Base-by-base conservation (phyloP, 2,329 filamentous ascomycete species). In the Fusarium clavum region DNA sequence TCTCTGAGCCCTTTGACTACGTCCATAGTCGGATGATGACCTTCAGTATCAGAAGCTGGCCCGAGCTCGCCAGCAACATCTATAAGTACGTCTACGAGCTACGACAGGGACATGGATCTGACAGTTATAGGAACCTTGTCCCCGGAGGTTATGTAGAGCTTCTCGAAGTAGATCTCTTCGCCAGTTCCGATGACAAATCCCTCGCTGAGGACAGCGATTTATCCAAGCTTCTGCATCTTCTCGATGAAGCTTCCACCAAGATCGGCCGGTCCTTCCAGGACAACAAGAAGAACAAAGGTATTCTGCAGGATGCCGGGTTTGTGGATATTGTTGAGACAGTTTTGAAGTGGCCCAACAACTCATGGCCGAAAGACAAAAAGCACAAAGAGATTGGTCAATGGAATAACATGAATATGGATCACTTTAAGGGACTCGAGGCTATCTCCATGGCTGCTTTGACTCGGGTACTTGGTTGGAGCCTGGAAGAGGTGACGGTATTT, bases 11-110 rank as follows among this genome's bases (percentile, higher is more conserved):
- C 2, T 73, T 73, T n/a, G 68, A 73, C 38, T 73, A 73, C 12
- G 24, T 73, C 27, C 68, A 73, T 18, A 73, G 71, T 11, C 56
- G 70, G 1, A 60, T 73, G 58, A 72, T 73, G 70, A 72, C 64
- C 0, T 73, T 65, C 8, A 72, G 68, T 3, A 64, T 73, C 25
- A 69, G 58, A 22, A 64, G 67, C 1, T 73, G 71, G 70, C 59
- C 65, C 0, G 60, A 52, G 2, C 62, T 67, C 10, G 41, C 43
- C 0, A 32, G 34, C 2, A 69, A 38, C 2, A 63, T 73, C 8
- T 72, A 61, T 5, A 47, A 67, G 71, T 73, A 55, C 51, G 55
- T 24, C 2, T 0, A 1, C 1, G 3, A 1, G 1, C 6, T 2
- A 5, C 25, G 11, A 3, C 0, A 2, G 3, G 1, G 2, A 8